phyloP scores from a whole-genome alignment of 805 yeast species.

The Lachancea cidri region DNA sequence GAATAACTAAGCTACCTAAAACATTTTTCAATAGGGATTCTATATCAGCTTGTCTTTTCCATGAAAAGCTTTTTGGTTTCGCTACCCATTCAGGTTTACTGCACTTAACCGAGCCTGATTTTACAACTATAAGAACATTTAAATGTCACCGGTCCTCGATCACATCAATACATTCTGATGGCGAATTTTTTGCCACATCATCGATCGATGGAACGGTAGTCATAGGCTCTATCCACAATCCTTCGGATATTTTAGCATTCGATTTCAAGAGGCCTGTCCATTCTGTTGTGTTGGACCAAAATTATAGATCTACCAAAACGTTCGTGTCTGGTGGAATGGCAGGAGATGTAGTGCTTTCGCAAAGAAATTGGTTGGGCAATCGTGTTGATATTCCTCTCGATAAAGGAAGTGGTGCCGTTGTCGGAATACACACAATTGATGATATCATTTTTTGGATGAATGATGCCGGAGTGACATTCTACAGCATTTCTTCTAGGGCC shows the following conservation, averaged over 20 bases:
- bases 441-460: slow-evolving; percentile 78
- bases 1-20: slow-evolving; percentile 63
- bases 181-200: slow-evolving; percentile 72
- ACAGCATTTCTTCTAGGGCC: slow-evolving; percentile 48
- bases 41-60: slow-evolving; percentile 62
- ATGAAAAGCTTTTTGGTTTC: slow-evolving; percentile 60
- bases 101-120: slow-evolving; percentile 58
- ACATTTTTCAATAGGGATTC: slow-evolving; percentile 72
- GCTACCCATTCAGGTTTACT: slow-evolving; percentile 88
- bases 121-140: slow-evolving; percentile 61
- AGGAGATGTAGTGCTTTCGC: slow-evolving; percentile 71
- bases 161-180: slow-evolving; percentile 61
- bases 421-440: slow-evolving; percentile 57
- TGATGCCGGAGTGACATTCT: slow-evolving; percentile 70
- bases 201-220: slow-evolving; percentile 94
- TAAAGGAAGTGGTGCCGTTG: slow-evolving; percentile 62
- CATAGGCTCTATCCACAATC: slow-evolving; percentile 62
- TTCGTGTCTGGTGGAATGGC: slow-evolving; percentile 89
- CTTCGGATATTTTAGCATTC: slow-evolving; percentile 60
- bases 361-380: slow-evolving; percentile 82
- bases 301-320: slow-evolving; percentile 54
- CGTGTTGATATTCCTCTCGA: slow-evolving; percentile 64
- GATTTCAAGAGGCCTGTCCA: slow-evolving; percentile 88
- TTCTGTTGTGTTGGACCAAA: slow-evolving; percentile 73
- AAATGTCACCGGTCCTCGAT: slow-evolving; percentile 85